Base-by-base conservation (phyloP, 441 rosid genomes). In the Brassica hybrid region DNA sequence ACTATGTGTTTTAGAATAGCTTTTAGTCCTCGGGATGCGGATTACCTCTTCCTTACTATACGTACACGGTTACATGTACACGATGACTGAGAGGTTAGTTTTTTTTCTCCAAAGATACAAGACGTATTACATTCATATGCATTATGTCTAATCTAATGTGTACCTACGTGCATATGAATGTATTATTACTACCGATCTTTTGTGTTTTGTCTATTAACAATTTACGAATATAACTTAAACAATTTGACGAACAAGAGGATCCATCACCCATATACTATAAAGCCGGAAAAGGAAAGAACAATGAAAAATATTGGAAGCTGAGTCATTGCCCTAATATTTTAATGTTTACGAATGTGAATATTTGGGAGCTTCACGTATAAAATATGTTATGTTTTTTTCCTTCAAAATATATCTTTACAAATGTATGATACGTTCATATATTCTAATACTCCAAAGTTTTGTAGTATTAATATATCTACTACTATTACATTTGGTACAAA, bases 1-100 rank as follows among this genome's bases (percentile, higher is more conserved):
- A 0, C 21, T 27, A 80, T 84, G 64, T 41, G 41, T 80, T 25
- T 34, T 9, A 8, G 12, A 43, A 72, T 69, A 75, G 64, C 30
- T 76, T 87, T 88, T 86, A 88, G 81, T 25, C 96, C 93, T 87
- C 72, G 84, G 97, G 93, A 43, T 86, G 94, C 88, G 85, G 97
- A 91, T 94, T 92, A 92, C 83, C 86, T 87, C 83, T 73, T 92
- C 93, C 93, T 92, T 60, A 72, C 87, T 71, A 80, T 75, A 75
- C 52, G 57, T 64, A 41, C 14, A 30, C 32, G 34, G 48, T 34
- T 25, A 16, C 59, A 54, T 54, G 21, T 7, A 17, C 67, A 59
- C 14, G 11, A 65, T 12, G 18, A 60, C 7, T 72, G 34, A 72
- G 50, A 67, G 74, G 81, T 57, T 57, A 57, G 60, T 56, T 17